phyloP scores from a whole-genome alignment of 1,284 basidiomycete species.

The Schizophyllum amplum region DNA sequence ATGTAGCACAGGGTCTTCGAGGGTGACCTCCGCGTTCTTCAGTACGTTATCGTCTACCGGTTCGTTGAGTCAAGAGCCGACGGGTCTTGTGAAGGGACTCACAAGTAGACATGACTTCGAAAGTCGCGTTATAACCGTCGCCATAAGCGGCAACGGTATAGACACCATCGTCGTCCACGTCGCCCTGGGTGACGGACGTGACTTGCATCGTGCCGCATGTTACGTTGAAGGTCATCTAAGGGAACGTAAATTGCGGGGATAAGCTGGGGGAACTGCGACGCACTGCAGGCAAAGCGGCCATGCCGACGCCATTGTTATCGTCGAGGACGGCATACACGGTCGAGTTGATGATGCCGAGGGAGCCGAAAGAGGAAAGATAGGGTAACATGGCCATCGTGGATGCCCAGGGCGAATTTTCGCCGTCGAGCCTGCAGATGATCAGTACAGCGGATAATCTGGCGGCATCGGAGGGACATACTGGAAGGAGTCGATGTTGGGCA shows the following conservation, averaged over 20 bases:
- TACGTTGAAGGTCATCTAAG: background rate
- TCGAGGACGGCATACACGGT: background rate
- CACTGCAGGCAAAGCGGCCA: background rate
- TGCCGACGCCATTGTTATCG: background rate
- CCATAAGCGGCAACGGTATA: background rate
- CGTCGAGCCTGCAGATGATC: background rate
- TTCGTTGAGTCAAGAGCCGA: background rate
- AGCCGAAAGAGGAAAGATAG: background rate
- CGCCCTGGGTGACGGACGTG: background rate
- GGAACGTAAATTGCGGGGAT: background rate
- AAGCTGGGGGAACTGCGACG: background rate
- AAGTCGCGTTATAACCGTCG: background rate
- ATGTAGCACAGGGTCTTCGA: background rate
- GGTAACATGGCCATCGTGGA: background rate
- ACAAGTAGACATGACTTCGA: background rate
- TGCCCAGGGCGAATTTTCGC: background rate
- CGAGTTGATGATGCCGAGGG: background rate
- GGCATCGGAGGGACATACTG: background rate
- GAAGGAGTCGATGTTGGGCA: background rate
- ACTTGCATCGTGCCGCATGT: background rate
- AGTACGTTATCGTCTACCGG: background rate
- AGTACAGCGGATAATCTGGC: background rate
- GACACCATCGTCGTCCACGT: background rate
- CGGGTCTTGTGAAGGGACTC: background rate
- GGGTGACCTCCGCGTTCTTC: background rate